phyloP scores from a whole-genome alignment of 768 basidiomycete genomes.

The Pulveroboletus sp. region DNA sequence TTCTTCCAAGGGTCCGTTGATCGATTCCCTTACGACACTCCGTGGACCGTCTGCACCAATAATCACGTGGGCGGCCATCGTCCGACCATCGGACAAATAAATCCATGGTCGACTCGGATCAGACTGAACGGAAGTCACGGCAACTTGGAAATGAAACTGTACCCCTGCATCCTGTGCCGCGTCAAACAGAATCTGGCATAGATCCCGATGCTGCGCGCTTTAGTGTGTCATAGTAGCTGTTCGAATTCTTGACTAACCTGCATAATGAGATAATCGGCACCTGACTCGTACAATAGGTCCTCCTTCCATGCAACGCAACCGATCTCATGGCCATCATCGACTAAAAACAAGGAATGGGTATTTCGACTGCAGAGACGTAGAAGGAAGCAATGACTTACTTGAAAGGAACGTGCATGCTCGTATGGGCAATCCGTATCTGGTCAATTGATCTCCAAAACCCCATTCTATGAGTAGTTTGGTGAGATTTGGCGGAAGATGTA shows the following conservation, averaged over 20 bases:
- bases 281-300: slow-evolving; percentile 46
- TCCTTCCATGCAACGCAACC: slow-evolving; percentile 47
- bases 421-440: slow-evolving; percentile 29
- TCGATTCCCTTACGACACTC: slow-evolving; percentile 39
- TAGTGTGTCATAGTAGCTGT: background rate
- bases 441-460: slow-evolving; percentile 47
- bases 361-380: background rate
- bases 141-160: slow-evolving; percentile 42
- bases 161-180: slow-evolving; percentile 48
- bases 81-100: slow-evolving; percentile 41
- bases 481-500: slow-evolving; percentile 57
- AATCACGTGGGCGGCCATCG: slow-evolving; percentile 48
- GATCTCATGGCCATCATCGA: slow-evolving; percentile 41
- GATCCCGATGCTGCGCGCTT: slow-evolving; percentile 46
- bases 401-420: slow-evolving; percentile 26
- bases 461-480: slow-evolving; percentile 54
- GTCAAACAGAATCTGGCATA: slow-evolving; percentile 47
- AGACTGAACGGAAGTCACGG: slow-evolving; percentile 34
- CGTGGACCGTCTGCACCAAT: slow-evolving; percentile 61
- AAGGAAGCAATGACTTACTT: slow-evolving; percentile 10
- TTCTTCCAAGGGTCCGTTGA: slow-evolving; percentile 32
- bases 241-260: slow-evolving; percentile 33
- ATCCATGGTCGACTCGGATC: slow-evolving; percentile 30
- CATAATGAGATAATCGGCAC: slow-evolving; percentile 52
- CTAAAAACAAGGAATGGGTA: slow-evolving; percentile 26